Conservation (phyloP, 306 rosid genomes). For the Rubus idaeus region DNA sequence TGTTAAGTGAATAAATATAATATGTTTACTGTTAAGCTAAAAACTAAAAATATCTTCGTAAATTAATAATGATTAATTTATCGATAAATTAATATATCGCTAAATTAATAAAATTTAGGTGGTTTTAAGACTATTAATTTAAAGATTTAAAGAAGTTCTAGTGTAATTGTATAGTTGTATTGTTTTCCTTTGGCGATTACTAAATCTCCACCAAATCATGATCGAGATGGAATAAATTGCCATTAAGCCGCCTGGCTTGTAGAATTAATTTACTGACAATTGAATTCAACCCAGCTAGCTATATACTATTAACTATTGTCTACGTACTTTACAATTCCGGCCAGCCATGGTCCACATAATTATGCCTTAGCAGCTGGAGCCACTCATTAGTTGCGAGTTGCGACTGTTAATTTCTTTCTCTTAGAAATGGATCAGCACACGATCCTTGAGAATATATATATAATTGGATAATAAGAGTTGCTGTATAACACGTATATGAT, state of each 20-base stretch:
- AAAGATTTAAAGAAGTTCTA: too few relatives aligned
- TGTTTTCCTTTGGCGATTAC: too few relatives aligned
- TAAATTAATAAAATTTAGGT: too few relatives aligned
- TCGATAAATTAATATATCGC: too few relatives aligned
- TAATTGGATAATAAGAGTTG: not conserved
- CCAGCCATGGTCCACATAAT: conserved; percentile 38
- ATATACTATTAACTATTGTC: not conserved
- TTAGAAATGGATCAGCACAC: not conserved
- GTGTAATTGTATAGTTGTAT: too few relatives aligned
- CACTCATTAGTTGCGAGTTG: conserved; percentile 32
- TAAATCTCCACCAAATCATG: too few relatives aligned
- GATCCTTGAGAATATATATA: not conserved
- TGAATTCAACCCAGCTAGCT: not conserved
- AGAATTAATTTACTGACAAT: not conserved
- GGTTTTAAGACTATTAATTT: too few relatives aligned
- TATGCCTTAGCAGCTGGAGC: conserved; percentile 43
- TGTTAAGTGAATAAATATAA: too few relatives aligned
- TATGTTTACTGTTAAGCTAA: too few relatives aligned
- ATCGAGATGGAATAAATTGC: too few relatives aligned
- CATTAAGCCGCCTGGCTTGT: not conserved
- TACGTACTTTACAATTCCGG: conserved; percentile 3
- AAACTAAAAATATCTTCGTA: too few relatives aligned
- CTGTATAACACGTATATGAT: not conserved
- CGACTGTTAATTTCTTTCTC: conserved; percentile 26
- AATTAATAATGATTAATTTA: too few relatives aligned